phyloP scores from a whole-genome alignment of 352 stramenopile species.

The Hyaloperonospora arabidopsidis region DNA sequence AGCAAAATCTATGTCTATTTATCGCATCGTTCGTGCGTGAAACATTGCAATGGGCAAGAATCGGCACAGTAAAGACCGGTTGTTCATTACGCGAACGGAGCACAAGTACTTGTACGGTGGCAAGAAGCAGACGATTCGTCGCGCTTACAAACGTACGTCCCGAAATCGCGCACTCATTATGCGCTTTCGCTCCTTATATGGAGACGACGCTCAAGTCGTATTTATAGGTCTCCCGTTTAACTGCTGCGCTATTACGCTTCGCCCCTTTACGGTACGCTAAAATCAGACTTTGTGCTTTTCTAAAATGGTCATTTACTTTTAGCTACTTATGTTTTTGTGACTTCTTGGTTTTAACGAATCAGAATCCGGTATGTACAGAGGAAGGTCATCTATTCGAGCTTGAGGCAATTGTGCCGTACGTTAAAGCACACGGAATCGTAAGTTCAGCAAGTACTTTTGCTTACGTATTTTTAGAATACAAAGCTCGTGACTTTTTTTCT shows the following conservation, averaged over 20 bases:
- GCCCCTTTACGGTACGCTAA: constrained; percentile 60
- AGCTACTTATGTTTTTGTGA: background rate
- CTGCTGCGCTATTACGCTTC: constrained; percentile 95
- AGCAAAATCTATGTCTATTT: no score
- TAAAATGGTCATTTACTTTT: background rate
- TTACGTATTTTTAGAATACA: no score
- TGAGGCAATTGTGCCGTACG: constrained; percentile 91
- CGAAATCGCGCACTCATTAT: background rate
- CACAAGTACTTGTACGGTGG: constrained; percentile 90
- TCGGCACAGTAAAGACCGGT: constrained; percentile 82
- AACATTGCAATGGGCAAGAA: constrained; percentile 78
- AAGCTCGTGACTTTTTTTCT: no score
- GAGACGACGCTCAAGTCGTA: background rate
- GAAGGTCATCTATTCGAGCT: constrained; percentile 97
- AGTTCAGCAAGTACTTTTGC: no score
- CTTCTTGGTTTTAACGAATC: background rate
- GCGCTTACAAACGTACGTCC: constrained; percentile 61
- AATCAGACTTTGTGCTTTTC: constrained; percentile 19
- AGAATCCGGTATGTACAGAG: constrained; percentile 91
- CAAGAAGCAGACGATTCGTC: constrained; percentile 83
- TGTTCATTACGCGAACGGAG: constrained; percentile 87
- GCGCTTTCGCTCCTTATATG: no score
- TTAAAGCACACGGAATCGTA: constrained; percentile 93
- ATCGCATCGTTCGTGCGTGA: no score
- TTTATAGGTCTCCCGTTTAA: constrained; percentile 92